Conservation (phyloP, 2,329 filamentous ascomycete genomes). For the Ophiobolus disseminans region DNA sequence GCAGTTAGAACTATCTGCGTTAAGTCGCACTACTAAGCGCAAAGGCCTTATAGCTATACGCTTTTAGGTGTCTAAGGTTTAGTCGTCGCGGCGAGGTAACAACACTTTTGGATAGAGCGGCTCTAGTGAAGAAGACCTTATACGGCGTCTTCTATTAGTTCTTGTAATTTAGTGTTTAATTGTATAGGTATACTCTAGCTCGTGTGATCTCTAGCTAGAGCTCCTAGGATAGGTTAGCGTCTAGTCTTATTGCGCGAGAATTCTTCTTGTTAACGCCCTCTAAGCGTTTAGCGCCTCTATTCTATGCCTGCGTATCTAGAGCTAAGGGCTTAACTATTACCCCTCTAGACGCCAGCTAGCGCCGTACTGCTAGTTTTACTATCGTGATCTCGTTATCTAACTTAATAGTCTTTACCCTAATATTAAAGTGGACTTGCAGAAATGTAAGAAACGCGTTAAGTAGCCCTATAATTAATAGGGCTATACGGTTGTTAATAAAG, state of each 20-base stretch:
- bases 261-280: conserved; percentile 9
- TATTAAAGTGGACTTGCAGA: not conserved
- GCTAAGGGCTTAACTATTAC: conserved; percentile 7
- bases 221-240: conserved; percentile 7
- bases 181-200: conserved; percentile 14
- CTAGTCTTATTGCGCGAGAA: conserved; percentile 4
- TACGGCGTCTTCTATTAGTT: conserved; percentile 13
- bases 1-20: conserved; percentile 1
- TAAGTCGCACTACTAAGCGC: conserved; percentile 1
- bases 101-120: not conserved
- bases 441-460: conserved; percentile 1
- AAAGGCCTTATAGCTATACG: conserved; percentile 13
- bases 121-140: conserved; percentile 8
- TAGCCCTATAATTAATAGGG: conserved; percentile 1
- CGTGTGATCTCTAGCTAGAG: conserved; percentile 7
- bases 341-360: not conserved
- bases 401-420: conserved; percentile 10
- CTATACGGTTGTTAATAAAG: conserved; percentile 4
- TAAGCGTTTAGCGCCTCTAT: conserved; percentile 10
- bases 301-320: conserved; percentile 12
- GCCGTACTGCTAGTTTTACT: not conserved
- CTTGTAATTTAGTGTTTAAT: conserved; percentile 8
- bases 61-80: conserved; percentile 9
- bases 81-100: conserved; percentile 1
- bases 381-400: conserved; percentile 4